Percentiles rank a stretch among this genome's conserved stretches.
Conservation (phyloP, 352 stramenopile species). For the Phytopythium litorale region DNA sequence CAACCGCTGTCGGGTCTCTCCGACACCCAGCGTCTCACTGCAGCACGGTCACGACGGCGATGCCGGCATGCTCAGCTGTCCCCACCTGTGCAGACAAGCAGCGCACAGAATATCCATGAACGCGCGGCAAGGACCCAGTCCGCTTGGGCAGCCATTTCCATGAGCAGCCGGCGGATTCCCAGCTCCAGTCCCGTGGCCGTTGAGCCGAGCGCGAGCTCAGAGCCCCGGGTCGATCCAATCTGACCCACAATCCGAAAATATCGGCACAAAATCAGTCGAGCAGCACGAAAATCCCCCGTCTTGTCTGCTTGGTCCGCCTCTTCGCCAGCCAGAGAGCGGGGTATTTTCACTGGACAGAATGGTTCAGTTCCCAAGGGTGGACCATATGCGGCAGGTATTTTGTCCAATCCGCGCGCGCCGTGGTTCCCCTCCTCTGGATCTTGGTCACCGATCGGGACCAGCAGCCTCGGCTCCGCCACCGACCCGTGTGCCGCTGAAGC, state of each 20-base stretch:
- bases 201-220: too few species aligned
- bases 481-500: neutral
- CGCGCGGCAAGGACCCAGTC: too few species aligned
- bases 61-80: too few species aligned
- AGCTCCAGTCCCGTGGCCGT: too few species aligned
- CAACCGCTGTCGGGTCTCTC: too few species aligned
- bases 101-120: too few species aligned
- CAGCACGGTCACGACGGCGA: too few species aligned
- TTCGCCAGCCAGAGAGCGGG: neutral
- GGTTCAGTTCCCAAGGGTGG: neutral
- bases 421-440: neutral
- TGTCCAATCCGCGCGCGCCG: neutral
- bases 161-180: too few species aligned
- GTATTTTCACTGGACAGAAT: neutral
- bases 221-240: neutral
- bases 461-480: neutral
- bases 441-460: neutral
- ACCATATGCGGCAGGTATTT: neutral
- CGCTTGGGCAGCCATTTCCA: too few species aligned
- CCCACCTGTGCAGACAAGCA: too few species aligned
- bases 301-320: conserved; percentile 1
- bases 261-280: neutral
- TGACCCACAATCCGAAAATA: neutral
- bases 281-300: neutral
- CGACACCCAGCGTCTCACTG: too few species aligned